These are phyloP conservation scores for Teratosphaeria zuluensis DNA, from an alignment of 2,329 filamentous ascomycete genomes.

Conservation along the genomic window DNA sequence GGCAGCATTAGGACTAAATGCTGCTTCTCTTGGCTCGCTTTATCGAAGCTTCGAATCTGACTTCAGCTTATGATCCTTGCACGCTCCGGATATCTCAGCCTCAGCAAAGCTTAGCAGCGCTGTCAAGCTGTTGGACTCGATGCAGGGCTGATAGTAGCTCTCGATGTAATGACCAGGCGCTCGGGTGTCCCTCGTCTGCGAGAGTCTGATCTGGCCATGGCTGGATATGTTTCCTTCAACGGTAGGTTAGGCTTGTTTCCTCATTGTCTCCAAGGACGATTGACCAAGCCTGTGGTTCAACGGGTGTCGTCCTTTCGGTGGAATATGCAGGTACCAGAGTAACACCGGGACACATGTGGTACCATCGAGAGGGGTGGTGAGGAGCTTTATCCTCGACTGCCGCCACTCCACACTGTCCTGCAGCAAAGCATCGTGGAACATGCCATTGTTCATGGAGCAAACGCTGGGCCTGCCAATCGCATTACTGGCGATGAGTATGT, in stretches of 20 bases:
- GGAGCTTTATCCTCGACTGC: not conserved
- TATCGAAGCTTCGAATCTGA: not conserved
- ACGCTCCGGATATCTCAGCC: not conserved
- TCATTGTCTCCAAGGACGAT: not conserved
- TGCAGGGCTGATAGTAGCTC: not conserved
- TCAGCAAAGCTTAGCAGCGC: not conserved
- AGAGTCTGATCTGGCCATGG: not conserved
- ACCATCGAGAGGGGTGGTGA: not conserved
- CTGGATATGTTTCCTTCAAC: not conserved
- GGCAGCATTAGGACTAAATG: not conserved
- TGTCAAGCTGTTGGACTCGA: not conserved
- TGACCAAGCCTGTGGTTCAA: not conserved
- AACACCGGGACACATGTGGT: not conserved
- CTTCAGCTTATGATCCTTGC: not conserved
- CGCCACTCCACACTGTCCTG: not conserved
- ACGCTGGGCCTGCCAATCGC: conserved; percentile 15
- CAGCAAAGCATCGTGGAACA: not conserved
- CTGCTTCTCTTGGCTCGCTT: not conserved
- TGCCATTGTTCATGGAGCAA: conserved; percentile 8
- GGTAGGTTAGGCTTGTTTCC: not conserved
- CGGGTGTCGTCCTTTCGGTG: not conserved
- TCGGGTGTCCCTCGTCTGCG: not conserved
- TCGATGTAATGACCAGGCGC: not conserved
- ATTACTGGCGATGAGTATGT: conserved; percentile 11
- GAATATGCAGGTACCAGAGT: not conserved